Conservation (phyloP, 805 yeast species). For the Kluyveromyces nonfermentans region DNA sequence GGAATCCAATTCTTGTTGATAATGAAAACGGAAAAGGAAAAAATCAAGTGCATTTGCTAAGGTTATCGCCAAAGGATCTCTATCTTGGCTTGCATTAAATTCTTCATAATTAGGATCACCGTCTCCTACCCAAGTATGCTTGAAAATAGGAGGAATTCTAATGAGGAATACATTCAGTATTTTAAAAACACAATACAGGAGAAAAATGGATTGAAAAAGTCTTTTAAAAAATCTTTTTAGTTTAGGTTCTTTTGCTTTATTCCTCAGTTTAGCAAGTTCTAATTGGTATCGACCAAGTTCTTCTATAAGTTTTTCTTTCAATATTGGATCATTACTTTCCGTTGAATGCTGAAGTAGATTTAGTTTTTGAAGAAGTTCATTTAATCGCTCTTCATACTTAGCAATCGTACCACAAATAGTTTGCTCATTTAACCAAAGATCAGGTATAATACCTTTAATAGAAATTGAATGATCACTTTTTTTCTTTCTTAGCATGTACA, state of each 20-base stretch:
- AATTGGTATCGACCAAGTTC: constrained; percentile 21
- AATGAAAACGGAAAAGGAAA: constrained; percentile 23
- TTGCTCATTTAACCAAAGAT: constrained; percentile 20
- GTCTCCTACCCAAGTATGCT: constrained; percentile 13
- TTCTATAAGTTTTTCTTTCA: constrained; percentile 17
- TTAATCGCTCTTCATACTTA: constrained; percentile 14
- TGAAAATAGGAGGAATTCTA: constrained; percentile 20
- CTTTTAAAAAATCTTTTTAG: constrained; percentile 10
- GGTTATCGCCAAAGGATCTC: constrained; percentile 34
- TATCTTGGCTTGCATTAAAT: constrained; percentile 11
- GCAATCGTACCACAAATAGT: constrained; percentile 12
- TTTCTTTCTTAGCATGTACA: constrained; percentile 10
- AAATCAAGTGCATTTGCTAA: constrained; percentile 28
- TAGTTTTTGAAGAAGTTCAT: constrained; percentile 12
- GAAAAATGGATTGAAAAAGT: constrained; percentile 17
- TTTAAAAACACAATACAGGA: constrained; percentile 32
- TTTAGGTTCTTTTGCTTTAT: constrained; percentile 11
- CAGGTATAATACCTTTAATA: constrained; percentile 8
- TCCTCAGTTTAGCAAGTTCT: constrained; percentile 17
- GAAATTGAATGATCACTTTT: constrained; percentile 2
- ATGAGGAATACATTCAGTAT: constrained; percentile 24
- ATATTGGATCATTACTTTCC: neutral
- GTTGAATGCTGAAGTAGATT: constrained; percentile 8
- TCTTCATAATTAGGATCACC: constrained; percentile 13
- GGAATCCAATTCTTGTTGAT: constrained; percentile 30